Conservation (phyloP, 192 early-diverging fungal genomes). For the Backusella macrospora region DNA sequence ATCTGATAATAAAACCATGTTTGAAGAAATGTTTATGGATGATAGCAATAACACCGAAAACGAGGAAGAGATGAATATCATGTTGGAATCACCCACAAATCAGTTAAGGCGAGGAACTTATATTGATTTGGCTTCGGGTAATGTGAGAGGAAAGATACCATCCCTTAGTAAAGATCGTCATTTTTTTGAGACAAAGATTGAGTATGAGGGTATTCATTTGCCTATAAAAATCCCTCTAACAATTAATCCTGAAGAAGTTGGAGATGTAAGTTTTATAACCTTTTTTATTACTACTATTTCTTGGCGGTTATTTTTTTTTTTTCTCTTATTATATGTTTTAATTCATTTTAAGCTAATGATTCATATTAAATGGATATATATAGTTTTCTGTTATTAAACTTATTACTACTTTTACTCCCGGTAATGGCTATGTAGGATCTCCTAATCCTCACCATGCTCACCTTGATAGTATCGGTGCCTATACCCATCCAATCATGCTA, state of each 20-base stretch:
- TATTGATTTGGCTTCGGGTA: constrained; percentile 49
- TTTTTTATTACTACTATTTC: too few relatives aligned
- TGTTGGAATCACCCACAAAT: neutral
- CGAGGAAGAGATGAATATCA: constrained; percentile 19
- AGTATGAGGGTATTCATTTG: constrained; percentile 82
- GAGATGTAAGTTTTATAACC: constrained; percentile 79
- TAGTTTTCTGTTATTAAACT: constrained; percentile 84
- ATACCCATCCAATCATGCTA: constrained; percentile 84
- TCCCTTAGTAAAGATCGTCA: constrained; percentile 81
- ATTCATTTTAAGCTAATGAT: too few relatives aligned
- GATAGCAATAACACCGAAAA: neutral
- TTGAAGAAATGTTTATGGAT: constrained; percentile 77
- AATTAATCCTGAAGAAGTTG: constrained; percentile 86
- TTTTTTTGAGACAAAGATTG: constrained; percentile 82
- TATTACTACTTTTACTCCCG: constrained; percentile 75
- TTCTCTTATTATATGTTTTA: too few relatives aligned
- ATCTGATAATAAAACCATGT: constrained; percentile 80
- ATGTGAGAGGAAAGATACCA: constrained; percentile 43
- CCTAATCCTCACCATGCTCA: constrained; percentile 78
- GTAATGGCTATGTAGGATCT: constrained; percentile 41
- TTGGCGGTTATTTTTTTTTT: too few relatives aligned
- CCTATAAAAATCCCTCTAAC: constrained; percentile 85
- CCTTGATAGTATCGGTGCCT: constrained; percentile 77
- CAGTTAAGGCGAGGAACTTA: constrained; percentile 48
- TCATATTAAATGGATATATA: neutral